Percentiles rank a stretch among this genome's conserved stretches.
phyloP scores from a whole-genome alignment of 495 filamentous ascomycete species.

The Cercophora sp. region DNA sequence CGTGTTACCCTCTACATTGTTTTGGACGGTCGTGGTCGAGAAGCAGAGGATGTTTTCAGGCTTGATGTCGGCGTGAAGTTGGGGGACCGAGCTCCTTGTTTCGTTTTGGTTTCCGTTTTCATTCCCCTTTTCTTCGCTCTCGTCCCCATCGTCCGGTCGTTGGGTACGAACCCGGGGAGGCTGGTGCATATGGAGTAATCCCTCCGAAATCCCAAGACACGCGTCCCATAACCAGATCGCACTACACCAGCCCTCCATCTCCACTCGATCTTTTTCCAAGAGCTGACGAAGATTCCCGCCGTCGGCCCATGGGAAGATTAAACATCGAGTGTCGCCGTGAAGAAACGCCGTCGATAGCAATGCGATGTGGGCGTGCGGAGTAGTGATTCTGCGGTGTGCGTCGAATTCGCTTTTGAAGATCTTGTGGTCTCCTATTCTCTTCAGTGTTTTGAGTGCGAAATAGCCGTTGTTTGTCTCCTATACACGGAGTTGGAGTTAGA shows the following conservation, averaged over 20 bases:
- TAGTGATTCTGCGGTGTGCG: slow-evolving; percentile 2
- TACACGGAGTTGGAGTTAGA: background rate
- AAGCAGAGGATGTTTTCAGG: slow-evolving; percentile 29
- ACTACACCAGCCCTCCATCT: background rate
- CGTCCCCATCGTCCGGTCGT: background rate
- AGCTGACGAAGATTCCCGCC: slow-evolving; percentile 3
- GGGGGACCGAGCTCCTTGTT: background rate
- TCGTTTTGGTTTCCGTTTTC: background rate
- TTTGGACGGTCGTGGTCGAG: background rate
- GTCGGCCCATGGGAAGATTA: slow-evolving; percentile 10
- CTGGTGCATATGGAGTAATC: background rate
- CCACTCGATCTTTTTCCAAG: background rate
- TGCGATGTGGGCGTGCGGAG: slow-evolving; percentile 6
- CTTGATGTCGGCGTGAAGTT: slow-evolving; percentile 26
- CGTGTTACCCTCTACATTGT: background rate
- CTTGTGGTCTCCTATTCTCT: background rate
- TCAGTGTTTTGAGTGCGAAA: slow-evolving; percentile 9
- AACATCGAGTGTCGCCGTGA: background rate
- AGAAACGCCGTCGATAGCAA: slow-evolving; percentile 6
- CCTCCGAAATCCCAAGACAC: background rate
- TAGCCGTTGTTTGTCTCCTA: slow-evolving; percentile 3
- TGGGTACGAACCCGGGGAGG: too few relatives aligned
- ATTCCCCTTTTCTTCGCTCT: background rate
- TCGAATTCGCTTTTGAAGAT: background rate
- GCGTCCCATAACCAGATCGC: slow-evolving; percentile 4